These are phyloP conservation scores for Mortierella sp. DNA, from an alignment of 371 early-diverging fungal genomes.

Conservation along the genomic window DNA sequence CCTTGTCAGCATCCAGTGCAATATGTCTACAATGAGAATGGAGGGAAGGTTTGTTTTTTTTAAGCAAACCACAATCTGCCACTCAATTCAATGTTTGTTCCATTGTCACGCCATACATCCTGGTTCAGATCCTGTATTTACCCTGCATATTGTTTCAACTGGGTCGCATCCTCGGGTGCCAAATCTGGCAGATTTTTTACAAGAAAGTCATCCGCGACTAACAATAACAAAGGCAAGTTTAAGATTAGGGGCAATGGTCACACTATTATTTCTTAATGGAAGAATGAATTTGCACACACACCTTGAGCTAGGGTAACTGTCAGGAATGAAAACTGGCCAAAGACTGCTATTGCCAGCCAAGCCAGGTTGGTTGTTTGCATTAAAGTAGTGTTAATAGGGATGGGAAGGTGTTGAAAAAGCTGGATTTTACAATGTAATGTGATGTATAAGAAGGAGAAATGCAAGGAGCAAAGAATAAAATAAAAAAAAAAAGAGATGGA, in stretches of 20 bases:
- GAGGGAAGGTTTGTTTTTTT: not conserved
- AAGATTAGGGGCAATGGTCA: too few species aligned
- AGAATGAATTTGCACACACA: not conserved
- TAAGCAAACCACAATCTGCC: too few species aligned
- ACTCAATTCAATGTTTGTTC: too few species aligned
- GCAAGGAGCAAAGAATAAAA: too few species aligned
- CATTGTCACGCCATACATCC: too few species aligned
- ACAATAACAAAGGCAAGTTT: not conserved
- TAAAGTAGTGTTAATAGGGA: not conserved
- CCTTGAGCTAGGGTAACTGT: constrained; percentile 22
- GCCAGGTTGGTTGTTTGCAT: constrained; percentile 22
- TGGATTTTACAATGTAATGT: too few species aligned
- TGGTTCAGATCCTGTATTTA: constrained; percentile 35
- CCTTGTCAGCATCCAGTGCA: constrained; percentile 28
- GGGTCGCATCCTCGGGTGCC: constrained; percentile 43
- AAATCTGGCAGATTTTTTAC: constrained; percentile 67
- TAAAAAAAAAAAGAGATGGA: too few species aligned
- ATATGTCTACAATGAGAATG: constrained; percentile 38
- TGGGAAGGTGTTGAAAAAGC: not conserved
- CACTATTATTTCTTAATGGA: too few species aligned
- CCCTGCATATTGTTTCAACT: constrained; percentile 75
- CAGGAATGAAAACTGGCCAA: constrained; percentile 23
- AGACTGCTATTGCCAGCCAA: constrained; percentile 18
- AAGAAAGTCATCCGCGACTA: constrained; percentile 64
- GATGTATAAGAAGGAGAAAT: not conserved